These are phyloP conservation scores for Macrolepiota fuliginosa DNA, from an alignment of 768 basidiomycete species.

Conservation along the genomic window DNA sequence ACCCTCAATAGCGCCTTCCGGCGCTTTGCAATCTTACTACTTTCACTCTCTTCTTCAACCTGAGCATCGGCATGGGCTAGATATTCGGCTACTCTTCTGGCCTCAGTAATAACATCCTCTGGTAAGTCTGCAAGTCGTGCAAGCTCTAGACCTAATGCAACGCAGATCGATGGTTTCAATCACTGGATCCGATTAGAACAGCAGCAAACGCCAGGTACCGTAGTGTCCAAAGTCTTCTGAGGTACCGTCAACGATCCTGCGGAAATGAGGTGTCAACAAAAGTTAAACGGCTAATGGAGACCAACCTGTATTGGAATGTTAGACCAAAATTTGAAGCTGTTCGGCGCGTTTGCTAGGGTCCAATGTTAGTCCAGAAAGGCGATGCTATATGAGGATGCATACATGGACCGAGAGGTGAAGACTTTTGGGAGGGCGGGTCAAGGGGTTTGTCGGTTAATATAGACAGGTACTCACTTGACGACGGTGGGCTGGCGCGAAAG, in stretches of 20 bases:
- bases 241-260: slow-evolving; percentile 72
- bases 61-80: slow-evolving; percentile 58
- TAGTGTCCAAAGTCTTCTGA: slow-evolving; percentile 67
- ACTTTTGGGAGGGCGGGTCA: slow-evolving; percentile 35
- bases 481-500: slow-evolving; percentile 77
- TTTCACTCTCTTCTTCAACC: slow-evolving; percentile 60
- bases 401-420: slow-evolving; percentile 84
- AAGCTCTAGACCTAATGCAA: slow-evolving; percentile 72
- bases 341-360: slow-evolving; percentile 48
- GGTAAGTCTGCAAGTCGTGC: slow-evolving; percentile 89
- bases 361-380: not conserved
- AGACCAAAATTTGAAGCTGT: slow-evolving; percentile 62
- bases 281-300: not conserved
- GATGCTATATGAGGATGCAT: not conserved
- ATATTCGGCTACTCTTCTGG: slow-evolving; percentile 53
- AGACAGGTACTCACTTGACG: slow-evolving; percentile 56
- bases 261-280: not conserved
- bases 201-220: slow-evolving; percentile 38
- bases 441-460: not conserved
- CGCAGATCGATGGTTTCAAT: not conserved
- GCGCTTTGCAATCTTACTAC: slow-evolving; percentile 53
- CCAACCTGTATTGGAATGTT: slow-evolving; percentile 76
- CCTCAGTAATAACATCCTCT: slow-evolving; percentile 60
- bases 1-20: slow-evolving; percentile 72
- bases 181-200: not conserved